These are phyloP conservation scores for Lipomyces orientalis DNA, from an alignment of 805 yeast species.

Conservation along the genomic window DNA sequence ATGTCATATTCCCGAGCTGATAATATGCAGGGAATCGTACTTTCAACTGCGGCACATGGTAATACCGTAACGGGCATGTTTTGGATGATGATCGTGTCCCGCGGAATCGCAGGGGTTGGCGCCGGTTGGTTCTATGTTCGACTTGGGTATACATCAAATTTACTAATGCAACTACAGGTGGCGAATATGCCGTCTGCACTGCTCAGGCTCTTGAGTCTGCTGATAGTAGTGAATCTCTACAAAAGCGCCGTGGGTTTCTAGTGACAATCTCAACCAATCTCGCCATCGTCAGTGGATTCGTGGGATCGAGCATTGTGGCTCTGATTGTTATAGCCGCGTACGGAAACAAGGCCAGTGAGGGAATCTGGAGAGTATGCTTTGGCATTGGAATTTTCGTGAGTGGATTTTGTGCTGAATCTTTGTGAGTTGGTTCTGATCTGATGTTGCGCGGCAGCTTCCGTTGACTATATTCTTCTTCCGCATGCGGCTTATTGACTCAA, in stretches of 20 bases:
- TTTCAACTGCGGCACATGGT: background rate
- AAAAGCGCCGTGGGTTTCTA: background rate
- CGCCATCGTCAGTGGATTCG: background rate
- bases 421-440: background rate
- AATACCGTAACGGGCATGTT: background rate
- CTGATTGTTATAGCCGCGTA: background rate
- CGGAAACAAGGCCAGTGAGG: background rate
- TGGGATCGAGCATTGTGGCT: background rate
- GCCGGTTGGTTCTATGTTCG: background rate
- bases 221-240: background rate
- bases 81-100: background rate
- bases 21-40: background rate
- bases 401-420: background rate
- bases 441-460: background rate
- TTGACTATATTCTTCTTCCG: background rate
- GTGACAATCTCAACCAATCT: background rate
- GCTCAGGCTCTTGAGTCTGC: background rate
- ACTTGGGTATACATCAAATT: no score
- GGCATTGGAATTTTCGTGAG: background rate
- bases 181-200: background rate
- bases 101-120: background rate
- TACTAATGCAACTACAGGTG: background rate
- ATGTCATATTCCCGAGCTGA: no score
- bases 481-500: background rate
- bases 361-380: background rate